Percentiles rank a stretch among this genome's conserved stretches.
These are phyloP conservation scores for Xerocomus amazonicus DNA, from an alignment of 1,284 basidiomycete species.

Conservation along the genomic window DNA sequence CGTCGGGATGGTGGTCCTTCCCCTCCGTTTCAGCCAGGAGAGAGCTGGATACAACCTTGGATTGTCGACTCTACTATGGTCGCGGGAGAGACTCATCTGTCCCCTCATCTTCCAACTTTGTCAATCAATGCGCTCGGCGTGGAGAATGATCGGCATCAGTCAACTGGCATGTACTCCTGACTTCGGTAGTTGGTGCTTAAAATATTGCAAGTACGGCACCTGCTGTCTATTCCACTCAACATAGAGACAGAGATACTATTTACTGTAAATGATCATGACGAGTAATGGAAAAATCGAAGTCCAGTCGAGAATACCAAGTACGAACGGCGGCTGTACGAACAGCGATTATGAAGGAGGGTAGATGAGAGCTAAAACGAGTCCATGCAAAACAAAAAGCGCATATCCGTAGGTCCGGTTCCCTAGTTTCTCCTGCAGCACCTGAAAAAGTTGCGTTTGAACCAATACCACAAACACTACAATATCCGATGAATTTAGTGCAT, in stretches of 20 bases:
- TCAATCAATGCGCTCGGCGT: constrained; percentile 10
- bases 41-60: constrained; percentile 25
- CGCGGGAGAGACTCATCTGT: constrained; percentile 10
- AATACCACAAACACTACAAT: constrained; percentile 73
- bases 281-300: constrained; percentile 28
- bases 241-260: constrained; percentile 23
- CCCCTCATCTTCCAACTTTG: constrained; percentile 20
- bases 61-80: constrained; percentile 22
- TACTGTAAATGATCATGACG: constrained; percentile 14
- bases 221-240: constrained; percentile 24
- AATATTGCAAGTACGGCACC: constrained; percentile 16
- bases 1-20: constrained; percentile 9
- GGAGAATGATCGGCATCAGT: constrained; percentile 33
- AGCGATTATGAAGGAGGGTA: constrained; percentile 32
- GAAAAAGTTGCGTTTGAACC: constrained; percentile 81
- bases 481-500: constrained; percentile 11
- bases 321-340: constrained; percentile 15
- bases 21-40: not conserved
- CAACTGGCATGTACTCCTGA: constrained; percentile 54
- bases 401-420: constrained; percentile 7
- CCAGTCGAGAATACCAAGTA: constrained; percentile 15
- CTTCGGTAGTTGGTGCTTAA: constrained; percentile 10
- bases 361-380: constrained; percentile 31
- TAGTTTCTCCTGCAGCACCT: constrained; percentile 74
- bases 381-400: constrained; percentile 21